Evolutionary conservation across 1,284 basidiomycete genomes (phyloP).

Genomic region (Heterobasidion annosum): DNA sequence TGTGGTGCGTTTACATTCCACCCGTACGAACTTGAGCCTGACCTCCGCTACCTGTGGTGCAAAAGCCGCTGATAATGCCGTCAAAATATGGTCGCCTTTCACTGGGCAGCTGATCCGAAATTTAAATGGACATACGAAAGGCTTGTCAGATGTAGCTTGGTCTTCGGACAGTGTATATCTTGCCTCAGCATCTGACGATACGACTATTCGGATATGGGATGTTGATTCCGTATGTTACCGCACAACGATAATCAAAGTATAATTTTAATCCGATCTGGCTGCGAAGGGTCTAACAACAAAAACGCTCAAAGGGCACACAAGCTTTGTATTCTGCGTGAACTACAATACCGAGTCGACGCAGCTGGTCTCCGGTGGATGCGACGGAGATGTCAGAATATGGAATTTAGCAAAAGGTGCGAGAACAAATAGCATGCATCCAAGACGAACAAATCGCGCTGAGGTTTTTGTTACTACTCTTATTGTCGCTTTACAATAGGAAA

Average conservation of each 20-base stretch:
- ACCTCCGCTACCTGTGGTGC: background rate
- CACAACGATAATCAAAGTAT: background rate
- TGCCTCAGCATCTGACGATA: slow-evolving; percentile 88
- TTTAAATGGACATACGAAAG: slow-evolving; percentile 66
- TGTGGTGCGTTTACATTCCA: slow-evolving; percentile 43
- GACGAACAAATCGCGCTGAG: too few species aligned
- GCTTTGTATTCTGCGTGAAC: slow-evolving; percentile 86
- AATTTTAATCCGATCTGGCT: slow-evolving; percentile 2
- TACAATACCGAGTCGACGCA: slow-evolving; percentile 85
- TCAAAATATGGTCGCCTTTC: slow-evolving; percentile 76
- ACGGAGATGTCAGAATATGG: slow-evolving; percentile 92
- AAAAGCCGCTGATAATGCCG: slow-evolving; percentile 62
- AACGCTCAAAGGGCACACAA: slow-evolving; percentile 73
- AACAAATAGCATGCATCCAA: too few species aligned
- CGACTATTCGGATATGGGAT: slow-evolving; percentile 79
- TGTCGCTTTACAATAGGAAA: slow-evolving; percentile 39
- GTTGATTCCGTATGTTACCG: slow-evolving; percentile 56
- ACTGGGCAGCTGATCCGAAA: slow-evolving; percentile 72
- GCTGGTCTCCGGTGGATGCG: slow-evolving; percentile 87
- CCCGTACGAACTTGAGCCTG: background rate
- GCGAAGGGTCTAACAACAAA: slow-evolving; percentile 61
- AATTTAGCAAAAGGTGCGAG: slow-evolving; percentile 67
- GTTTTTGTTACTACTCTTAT: background rate
- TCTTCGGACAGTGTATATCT: slow-evolving; percentile 75
- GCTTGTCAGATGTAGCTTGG: slow-evolving; percentile 85